These are phyloP conservation scores for Monilinia fructicola DNA, from an alignment of 2,329 filamentous ascomycete species.

Conservation along the genomic window DNA sequence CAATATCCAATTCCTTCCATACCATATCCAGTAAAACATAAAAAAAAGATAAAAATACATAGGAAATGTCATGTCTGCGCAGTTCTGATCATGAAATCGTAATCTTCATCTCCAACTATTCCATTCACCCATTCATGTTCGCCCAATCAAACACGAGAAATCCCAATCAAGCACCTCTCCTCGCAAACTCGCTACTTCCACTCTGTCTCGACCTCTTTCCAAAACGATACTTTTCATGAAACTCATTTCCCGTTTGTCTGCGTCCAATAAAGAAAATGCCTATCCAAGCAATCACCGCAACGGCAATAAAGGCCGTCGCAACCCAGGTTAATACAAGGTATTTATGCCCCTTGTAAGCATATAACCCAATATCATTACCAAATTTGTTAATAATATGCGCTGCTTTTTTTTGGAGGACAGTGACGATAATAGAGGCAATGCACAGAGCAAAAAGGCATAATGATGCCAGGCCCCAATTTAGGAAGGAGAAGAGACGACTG, in stretches of 20 bases:
- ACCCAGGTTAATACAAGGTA: constrained; percentile 62
- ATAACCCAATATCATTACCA: constrained; percentile 38
- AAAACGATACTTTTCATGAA: constrained; percentile 34
- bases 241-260: constrained; percentile 31
- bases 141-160: not conserved
- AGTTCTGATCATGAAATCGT: not conserved
- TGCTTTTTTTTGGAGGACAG: constrained; percentile 58
- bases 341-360: constrained; percentile 48
- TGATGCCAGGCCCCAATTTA: constrained; percentile 51
- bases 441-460: constrained; percentile 57
- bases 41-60: not conserved
- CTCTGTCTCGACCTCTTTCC: not conserved
- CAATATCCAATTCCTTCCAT: not conserved
- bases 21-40: not conserved
- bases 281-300: constrained; percentile 37
- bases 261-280: constrained; percentile 36
- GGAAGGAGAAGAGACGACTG: constrained; percentile 46
- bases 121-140: not conserved
- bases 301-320: constrained; percentile 49
- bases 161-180: not conserved
- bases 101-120: not conserved
- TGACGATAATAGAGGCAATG: constrained; percentile 72
- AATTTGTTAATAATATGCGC: constrained; percentile 48
- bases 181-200: constrained; percentile 18
- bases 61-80: not conserved